Base-by-base conservation (phyloP, 306 rosid genomes). In the Senna tora region DNA sequence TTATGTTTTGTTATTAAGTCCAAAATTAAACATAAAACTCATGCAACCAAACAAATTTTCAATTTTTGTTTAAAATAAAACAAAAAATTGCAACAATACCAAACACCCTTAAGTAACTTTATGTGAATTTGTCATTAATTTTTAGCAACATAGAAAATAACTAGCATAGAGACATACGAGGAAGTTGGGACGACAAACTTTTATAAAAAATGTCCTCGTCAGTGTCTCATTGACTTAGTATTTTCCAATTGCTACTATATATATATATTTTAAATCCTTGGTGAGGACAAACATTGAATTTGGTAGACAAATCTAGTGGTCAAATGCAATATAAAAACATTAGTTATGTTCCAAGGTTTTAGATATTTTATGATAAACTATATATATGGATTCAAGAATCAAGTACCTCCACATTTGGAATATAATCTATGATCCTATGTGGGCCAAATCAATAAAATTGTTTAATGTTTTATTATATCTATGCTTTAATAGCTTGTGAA, bases 391-490 rank as follows among this genome's bases (percentile, higher is more conserved):
- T 69, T 17, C 25, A 69, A 38, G 69, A 43, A 65, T 17, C 25
- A 69, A 38, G 75, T 51, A 55, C 71, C 78, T 76, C 76, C 74
- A 55, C 10, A 51, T 63, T 56, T 56, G 79, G 83, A 72, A 72
- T 65, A 61, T 47, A 75, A 59, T 70, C 66, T 8, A 36, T 45
- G 68, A 84, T 80, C 74, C 70, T 80, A 68, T 58, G 78, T 79
- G 69, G 74, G 69, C 69, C 74, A 57, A 78, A 57, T 47, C 64
- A 72, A 45, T 28, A 45, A 63, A 64, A 63, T 9, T 12, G 32
- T 5, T 36, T 36, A 9, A 36, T 38, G 17, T 42, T 56, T 63
- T 22, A 43, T 38, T 33, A 64, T 71, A 13, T 71, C 34, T 42
- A 30, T 41, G 11, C 67, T 42, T 63, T 53, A 53, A 17, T 5